Evolutionary conservation across 306 rosid species (phyloP).

Genomic region (Vigna mungo): DNA sequence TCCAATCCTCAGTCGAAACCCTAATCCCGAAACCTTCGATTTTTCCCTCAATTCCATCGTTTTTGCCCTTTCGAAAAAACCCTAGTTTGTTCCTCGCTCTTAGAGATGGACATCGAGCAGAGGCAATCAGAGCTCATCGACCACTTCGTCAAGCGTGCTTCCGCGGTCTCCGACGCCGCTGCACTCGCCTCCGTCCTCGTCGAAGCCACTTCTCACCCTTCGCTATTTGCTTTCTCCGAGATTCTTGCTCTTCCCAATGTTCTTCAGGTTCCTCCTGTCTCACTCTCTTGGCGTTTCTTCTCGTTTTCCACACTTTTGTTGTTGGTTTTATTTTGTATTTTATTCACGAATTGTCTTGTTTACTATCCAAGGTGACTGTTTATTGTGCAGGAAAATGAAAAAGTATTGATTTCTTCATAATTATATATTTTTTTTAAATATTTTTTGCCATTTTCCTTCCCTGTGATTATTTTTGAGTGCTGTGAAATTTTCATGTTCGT

Average conservation of each 20-base stretch:
- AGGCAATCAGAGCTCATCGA: conserved; percentile 93
- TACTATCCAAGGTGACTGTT: not conserved
- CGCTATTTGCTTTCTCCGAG: conserved; percentile 94
- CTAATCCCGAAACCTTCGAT: not conserved
- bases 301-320: not conserved
- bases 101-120: conserved; percentile 75
- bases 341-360: not conserved
- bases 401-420: not conserved
- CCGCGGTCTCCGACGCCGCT: conserved; percentile 58
- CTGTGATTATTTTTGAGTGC: no score
- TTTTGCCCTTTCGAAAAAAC: not conserved
- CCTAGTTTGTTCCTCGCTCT: not conserved
- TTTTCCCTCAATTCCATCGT: not conserved
- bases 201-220: conserved; percentile 90
- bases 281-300: not conserved
- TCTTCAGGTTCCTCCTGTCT: conserved; percentile 58
- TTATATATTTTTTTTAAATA: not conserved
- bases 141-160: conserved; percentile 81
- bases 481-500: not conserved
- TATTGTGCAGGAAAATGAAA: not conserved
- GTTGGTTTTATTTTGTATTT: not conserved
- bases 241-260: conserved; percentile 79
- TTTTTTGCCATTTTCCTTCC: not conserved
- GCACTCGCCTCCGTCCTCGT: conserved; percentile 61
- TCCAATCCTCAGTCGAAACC: conserved; percentile 26